Evolutionary conservation across 2,329 filamentous ascomycete species (phyloP).

Genomic region (Xylaria sp.): DNA sequence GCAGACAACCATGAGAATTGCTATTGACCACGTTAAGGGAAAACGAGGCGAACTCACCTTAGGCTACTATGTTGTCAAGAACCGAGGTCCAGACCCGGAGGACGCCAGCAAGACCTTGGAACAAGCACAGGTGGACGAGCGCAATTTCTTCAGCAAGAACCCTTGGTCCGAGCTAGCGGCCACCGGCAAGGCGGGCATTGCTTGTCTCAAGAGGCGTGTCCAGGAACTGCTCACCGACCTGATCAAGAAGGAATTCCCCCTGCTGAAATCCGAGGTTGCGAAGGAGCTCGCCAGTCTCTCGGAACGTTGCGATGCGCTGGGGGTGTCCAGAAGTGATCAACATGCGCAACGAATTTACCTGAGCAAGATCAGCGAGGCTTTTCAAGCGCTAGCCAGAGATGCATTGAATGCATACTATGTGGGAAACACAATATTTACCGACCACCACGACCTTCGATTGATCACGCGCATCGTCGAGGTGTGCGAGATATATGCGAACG

Average conservation of each 20-base stretch:
- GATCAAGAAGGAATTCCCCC: slow-evolving; percentile 34
- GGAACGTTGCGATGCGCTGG: slow-evolving; percentile 21
- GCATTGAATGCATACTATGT: slow-evolving; percentile 27
- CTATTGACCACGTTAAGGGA: slow-evolving; percentile 39
- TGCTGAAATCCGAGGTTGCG: slow-evolving; percentile 25
- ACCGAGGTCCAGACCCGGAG: slow-evolving; percentile 42
- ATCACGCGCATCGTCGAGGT: slow-evolving; percentile 30
- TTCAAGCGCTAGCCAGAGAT: slow-evolving; percentile 25
- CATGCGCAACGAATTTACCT: slow-evolving; percentile 28
- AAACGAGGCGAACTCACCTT: slow-evolving; percentile 39
- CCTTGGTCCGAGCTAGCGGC: slow-evolving; percentile 33
- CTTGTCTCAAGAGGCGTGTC: slow-evolving; percentile 34
- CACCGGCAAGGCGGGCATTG: slow-evolving; percentile 24
- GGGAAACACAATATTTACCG: slow-evolving; percentile 17
- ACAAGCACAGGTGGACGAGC: slow-evolving; percentile 33
- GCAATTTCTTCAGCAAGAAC: slow-evolving; percentile 33
- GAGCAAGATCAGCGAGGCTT: slow-evolving; percentile 27
- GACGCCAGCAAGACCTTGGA: slow-evolving; percentile 32
- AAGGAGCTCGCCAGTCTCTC: slow-evolving; percentile 16
- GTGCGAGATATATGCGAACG: slow-evolving; percentile 22
- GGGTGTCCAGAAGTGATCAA: slow-evolving; percentile 22
- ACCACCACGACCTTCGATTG: slow-evolving; percentile 24
- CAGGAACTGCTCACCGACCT: slow-evolving; percentile 37
- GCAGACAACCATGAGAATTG: slow-evolving; percentile 33
- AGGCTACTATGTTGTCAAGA: slow-evolving; percentile 46